phyloP scores from a whole-genome alignment of 1,284 basidiomycete species.

The Thecaphora thlaspeos region DNA sequence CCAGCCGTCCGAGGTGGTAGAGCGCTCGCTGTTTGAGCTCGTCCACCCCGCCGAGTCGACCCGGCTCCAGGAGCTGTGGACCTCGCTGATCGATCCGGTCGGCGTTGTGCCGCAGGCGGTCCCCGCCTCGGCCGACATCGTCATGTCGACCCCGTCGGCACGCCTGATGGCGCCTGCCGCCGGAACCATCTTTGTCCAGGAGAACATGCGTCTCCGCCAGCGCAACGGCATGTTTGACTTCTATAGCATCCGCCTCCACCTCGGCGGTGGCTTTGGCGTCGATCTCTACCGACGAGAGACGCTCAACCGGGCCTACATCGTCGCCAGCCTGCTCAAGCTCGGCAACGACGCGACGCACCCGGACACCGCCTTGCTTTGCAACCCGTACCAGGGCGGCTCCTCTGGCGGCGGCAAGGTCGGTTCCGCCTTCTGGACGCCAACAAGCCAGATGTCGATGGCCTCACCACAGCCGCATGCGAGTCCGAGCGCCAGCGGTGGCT shows the following conservation, averaged over 20 bases:
- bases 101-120: constrained; percentile 29
- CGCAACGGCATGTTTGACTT: constrained; percentile 37
- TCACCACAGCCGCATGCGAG: no score
- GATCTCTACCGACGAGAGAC: constrained; percentile 42
- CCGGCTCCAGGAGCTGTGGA: constrained; percentile 33
- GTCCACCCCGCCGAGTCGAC: constrained; percentile 37
- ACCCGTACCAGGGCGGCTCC: constrained; percentile 8
- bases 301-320: constrained; percentile 42
- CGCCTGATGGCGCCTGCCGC: constrained; percentile 36
- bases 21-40: constrained; percentile 35
- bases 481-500: no score
- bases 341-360: constrained; percentile 42
- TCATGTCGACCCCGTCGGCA: constrained; percentile 24
- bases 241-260: constrained; percentile 40
- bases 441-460: no score
- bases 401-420: no score
- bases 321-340: constrained; percentile 40
- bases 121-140: constrained; percentile 25
- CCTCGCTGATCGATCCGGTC: constrained; percentile 35
- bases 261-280: constrained; percentile 43
- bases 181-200: constrained; percentile 45
- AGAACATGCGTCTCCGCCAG: constrained; percentile 38
- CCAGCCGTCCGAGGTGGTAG: constrained; percentile 28
- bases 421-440: neutral
- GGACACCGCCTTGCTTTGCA: constrained; percentile 22